Conservation (phyloP, 2,329 filamentous ascomycete species). For the Elsinoe fawcettii region DNA sequence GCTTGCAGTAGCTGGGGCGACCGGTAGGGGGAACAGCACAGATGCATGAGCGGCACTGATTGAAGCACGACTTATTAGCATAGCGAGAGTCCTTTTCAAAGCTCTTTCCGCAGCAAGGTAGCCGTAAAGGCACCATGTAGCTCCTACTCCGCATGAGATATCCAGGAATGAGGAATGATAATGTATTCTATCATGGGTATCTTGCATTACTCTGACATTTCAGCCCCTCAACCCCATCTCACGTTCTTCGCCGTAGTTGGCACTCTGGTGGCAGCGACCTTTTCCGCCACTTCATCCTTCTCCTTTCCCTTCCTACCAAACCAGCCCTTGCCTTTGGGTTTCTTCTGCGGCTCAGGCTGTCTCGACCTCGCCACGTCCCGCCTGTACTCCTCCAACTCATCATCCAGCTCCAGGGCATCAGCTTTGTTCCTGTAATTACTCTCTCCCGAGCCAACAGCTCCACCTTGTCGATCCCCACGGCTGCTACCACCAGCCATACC, state of each 20-base stretch:
- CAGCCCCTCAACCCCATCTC: not conserved
- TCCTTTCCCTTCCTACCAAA: slow-evolving; percentile 7
- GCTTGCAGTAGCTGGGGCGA: slow-evolving; percentile 63
- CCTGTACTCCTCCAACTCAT: slow-evolving; percentile 11
- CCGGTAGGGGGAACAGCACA: not conserved
- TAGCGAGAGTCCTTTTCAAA: not conserved
- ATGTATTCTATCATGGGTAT: not conserved
- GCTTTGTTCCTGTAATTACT: slow-evolving; percentile 6
- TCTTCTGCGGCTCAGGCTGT: not conserved
- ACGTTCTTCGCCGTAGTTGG: not conserved
- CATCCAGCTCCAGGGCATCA: slow-evolving; percentile 1
- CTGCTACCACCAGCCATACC: not conserved
- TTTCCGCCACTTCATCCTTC: not conserved
- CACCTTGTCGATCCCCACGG: not conserved
- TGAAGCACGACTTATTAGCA: not conserved
- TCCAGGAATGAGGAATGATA: not conserved
- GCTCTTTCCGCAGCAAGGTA: not conserved
- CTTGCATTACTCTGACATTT: not conserved
- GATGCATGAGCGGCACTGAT: not conserved
- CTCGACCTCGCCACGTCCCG: not conserved
- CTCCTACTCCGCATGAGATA: not conserved
- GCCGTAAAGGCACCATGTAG: not conserved
- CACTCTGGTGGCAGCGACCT: not conserved
- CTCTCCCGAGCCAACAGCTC: not conserved
- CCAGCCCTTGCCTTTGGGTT: not conserved